Base-by-base conservation (phyloP, 169 alveolate species). In the Babesia sp. region DNA sequence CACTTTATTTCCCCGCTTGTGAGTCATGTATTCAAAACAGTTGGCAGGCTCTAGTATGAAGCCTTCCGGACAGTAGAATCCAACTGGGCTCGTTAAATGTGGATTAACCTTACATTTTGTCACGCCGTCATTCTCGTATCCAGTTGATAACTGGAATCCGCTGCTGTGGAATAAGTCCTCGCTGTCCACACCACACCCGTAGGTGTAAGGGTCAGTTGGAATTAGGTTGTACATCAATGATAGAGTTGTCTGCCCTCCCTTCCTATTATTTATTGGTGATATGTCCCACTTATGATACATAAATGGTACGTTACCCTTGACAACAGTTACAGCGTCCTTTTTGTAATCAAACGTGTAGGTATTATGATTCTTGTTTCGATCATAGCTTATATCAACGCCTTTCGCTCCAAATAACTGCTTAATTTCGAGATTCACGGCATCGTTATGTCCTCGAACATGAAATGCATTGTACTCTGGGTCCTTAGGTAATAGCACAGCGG, bases 151-250 rank as follows among this genome's bases (percentile, higher is more conserved):
- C 22, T 55, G n/a, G 22, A 33, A 29, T 12, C 46, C 64, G 8
- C 8, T n/a, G 31, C n/a, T 16, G 18, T 45, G 41, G 73, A 76
- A 76, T 34, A 76, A 16, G 39, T 67, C 73, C 7, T 4, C 33
- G 41, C 71, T 59, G 24, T 68, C 57, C 37, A 48, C 68, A 41
- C 84, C 84, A 53, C 88, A 80, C 2, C 88, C 88, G 48, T 50
- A 64, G 2, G 84, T 80, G 46, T 61, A 80, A 28, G 88, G 88
- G 48, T 80, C 88, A 1, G 88, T 71, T 18, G 88, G 84, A 5
- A 74, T 11, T 9, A 79, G n/a, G 24, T 26, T 3, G 39, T 12
- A 44, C 59, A 26, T 33, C 22, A 34, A 24, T 7, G 36, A 9
- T 6, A 59, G n/a, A 39, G 8, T 39, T 26, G 11, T 11, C 8